Conservation (phyloP, 495 filamentous ascomycete genomes). For the Evansstolkia leycettana region DNA sequence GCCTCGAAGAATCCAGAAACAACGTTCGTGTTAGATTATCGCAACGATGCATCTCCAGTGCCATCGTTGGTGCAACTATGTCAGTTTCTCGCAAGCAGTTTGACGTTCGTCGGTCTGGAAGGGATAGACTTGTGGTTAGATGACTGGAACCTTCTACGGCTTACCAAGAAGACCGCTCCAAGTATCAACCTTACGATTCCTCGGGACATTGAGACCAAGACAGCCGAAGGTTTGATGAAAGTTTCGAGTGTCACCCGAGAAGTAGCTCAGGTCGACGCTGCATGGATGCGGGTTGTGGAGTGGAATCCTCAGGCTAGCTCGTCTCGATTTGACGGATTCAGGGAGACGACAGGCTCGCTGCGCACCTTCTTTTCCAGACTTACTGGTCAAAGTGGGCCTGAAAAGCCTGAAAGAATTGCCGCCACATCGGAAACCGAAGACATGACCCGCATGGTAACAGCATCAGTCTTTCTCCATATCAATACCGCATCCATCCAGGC, state of each 20-base stretch:
- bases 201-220: slow-evolving; percentile 64
- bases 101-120: slow-evolving; percentile 88
- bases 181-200: slow-evolving; percentile 61
- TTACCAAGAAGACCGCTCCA: slow-evolving; percentile 77
- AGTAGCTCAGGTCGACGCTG: slow-evolving; percentile 80
- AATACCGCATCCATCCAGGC: slow-evolving; percentile 74
- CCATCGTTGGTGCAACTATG: slow-evolving; percentile 74
- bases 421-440: slow-evolving; percentile 39
- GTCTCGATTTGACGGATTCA: slow-evolving; percentile 24
- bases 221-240: slow-evolving; percentile 75
- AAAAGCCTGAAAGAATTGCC: slow-evolving; percentile 21
- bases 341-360: slow-evolving; percentile 44
- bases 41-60: slow-evolving; percentile 72
- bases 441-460: slow-evolving; percentile 49
- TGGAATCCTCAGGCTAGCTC: slow-evolving; percentile 54
- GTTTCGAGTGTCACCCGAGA: slow-evolving; percentile 61
- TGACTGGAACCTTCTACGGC: slow-evolving; percentile 61
- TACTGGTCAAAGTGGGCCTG: slow-evolving; percentile 30
- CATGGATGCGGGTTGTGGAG: slow-evolving; percentile 78
- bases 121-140: slow-evolving; percentile 85
- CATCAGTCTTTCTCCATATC: slow-evolving; percentile 76
- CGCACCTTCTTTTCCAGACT: slow-evolving; percentile 73
- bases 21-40: slow-evolving; percentile 83
- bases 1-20: slow-evolving; percentile 56
- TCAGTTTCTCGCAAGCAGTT: slow-evolving; percentile 85